Evolutionary conservation across 345 rosid species (phyloP), one percentile per base, ranked within the genome.

Genomic region (Barbarea vulgaris): DNA sequence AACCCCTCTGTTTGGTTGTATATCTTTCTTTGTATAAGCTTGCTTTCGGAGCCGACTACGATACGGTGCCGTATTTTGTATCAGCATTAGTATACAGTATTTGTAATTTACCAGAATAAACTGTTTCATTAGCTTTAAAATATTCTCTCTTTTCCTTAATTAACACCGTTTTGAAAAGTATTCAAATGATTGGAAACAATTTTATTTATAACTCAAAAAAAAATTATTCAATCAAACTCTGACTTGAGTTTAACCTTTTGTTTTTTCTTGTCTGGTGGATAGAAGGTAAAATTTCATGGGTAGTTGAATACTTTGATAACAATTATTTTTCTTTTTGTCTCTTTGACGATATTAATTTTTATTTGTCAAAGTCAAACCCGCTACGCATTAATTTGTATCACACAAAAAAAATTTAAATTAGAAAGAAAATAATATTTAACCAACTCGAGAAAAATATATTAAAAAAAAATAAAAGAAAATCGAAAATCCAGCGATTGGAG

Each of bases 401-500:
- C 61, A 28, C 3, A 28, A 28, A 28, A 67, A 72, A 25, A 19
- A 27, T 41, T 21, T 44, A 31, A 57, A 58, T 41, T 18, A 41
- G 54, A 69, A 31, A 57, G 48, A 71, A 57, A 57, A 55, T 53
- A 54, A 69, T 48, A 14, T 50, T 8, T 24, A 37, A 69, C 63
- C 63, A 69, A 41, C 59, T 69, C 47, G 8, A 10, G 9, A 2
- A 67, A 68, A 15, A 34, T 15, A 36, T 31, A 25, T 7, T 22
- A 7, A 18, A 68, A 58, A 44, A 46, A 5, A 31, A 21, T n/a
- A 10, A 3, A 14, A n/a, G 0, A 44, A 73, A 17, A 67, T 25
- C 28, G 36, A 37, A 59, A 76, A 77, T 64, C 52, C 67, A 77
- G 76, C 72, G 72, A 77, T 48, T 58, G 42, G 63, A 57, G 42